Conservation (phyloP, 108 stramenopile species). For the Fragilaria crotonensis region DNA sequence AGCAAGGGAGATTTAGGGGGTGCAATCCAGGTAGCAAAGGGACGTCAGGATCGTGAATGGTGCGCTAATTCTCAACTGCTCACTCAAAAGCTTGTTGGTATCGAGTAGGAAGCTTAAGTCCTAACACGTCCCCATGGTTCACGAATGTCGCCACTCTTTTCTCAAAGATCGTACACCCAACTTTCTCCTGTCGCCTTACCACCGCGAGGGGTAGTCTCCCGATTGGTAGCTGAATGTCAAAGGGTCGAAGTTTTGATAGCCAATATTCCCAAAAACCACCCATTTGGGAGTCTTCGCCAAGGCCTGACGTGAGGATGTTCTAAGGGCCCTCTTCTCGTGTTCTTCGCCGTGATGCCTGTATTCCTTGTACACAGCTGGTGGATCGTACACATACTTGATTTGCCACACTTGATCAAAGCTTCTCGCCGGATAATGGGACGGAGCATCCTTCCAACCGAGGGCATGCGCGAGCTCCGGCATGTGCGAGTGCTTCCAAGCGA, state of each 20-base stretch:
- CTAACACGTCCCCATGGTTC: too few species aligned
- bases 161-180: too few species aligned
- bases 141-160: too few species aligned
- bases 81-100: neutral
- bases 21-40: neutral
- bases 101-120: neutral
- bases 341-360: too few species aligned
- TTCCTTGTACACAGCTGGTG: neutral
- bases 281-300: slow-evolving; percentile 12
- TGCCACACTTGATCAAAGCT: slow-evolving; percentile 52
- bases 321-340: slow-evolving; percentile 6
- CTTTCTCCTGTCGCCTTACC: too few species aligned
- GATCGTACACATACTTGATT: slow-evolving; percentile 40
- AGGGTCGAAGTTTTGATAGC: slow-evolving; percentile 37
- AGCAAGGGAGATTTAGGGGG: neutral
- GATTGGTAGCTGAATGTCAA: slow-evolving; percentile 16
- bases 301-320: neutral
- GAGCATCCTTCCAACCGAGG: slow-evolving; percentile 39
- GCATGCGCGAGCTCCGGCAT: slow-evolving; percentile 20
- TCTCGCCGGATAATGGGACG: slow-evolving; percentile 10
- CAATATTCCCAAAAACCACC: slow-evolving; percentile 23
- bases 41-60: slow-evolving; percentile 1
- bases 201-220: slow-evolving; percentile 43
- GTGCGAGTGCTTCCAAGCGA: slow-evolving; percentile 35
- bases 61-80: slow-evolving; percentile 1